Percentiles rank a stretch among this genome's conserved stretches.
These are phyloP conservation scores for Boletus subluridellus DNA, from an alignment of 1,284 basidiomycete genomes.

Conservation along the genomic window DNA sequence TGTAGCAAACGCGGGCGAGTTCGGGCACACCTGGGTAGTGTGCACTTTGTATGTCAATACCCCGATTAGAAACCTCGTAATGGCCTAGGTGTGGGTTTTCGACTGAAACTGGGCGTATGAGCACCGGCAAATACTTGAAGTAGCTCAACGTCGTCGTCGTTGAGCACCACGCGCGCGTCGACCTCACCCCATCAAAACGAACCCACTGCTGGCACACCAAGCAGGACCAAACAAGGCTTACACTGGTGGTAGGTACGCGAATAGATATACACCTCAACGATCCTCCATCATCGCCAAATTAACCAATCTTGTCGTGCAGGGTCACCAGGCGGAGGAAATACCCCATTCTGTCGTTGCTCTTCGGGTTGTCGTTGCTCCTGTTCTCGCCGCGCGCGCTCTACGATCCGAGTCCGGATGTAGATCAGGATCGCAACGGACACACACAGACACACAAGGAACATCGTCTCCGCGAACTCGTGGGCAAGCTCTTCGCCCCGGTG, in stretches of 20 bases:
- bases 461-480: conserved; percentile 70
- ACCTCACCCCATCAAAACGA: conserved; percentile 6
- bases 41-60: not conserved
- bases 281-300: conserved; percentile 40
- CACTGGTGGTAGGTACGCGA: too few relatives aligned
- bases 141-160: conserved; percentile 7
- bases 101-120: not conserved
- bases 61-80: not conserved
- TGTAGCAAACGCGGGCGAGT: not conserved
- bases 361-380: conserved; percentile 33
- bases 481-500: conserved; percentile 55
- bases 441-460: conserved; percentile 64
- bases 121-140: not conserved
- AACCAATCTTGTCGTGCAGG: conserved; percentile 66
- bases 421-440: conserved; percentile 63
- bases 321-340: conserved; percentile 63
- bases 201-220: conserved; percentile 16
- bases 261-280: conserved; percentile 7
- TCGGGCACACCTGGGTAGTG: not conserved
- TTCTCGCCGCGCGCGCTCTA: conserved; percentile 61
- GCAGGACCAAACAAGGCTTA: conserved; percentile 27
- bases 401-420: conserved; percentile 67
- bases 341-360: conserved; percentile 35
- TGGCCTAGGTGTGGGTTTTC: not conserved
- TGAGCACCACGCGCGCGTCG: conserved; percentile 5